Conservation (phyloP, 1,139 yeast species). For the Lodderomyces margitis region DNA sequence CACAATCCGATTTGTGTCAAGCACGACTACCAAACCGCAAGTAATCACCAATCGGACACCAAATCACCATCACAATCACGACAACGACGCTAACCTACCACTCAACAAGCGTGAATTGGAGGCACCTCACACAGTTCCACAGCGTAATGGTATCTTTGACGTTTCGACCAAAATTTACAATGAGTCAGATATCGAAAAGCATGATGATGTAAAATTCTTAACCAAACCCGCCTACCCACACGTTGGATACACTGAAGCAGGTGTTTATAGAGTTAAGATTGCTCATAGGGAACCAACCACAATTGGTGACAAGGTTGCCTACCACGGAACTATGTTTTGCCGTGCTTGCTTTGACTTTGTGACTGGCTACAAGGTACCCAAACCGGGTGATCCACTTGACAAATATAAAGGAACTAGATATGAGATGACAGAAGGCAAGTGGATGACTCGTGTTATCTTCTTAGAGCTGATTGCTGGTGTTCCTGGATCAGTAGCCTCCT, state of each 20-base stretch:
- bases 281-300: constrained; percentile 55
- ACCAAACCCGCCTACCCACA: constrained; percentile 57
- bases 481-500: constrained; percentile 77
- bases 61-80: not conserved
- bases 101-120: not conserved
- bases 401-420: constrained; percentile 47
- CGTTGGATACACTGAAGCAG: constrained; percentile 45
- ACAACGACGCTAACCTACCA: not conserved
- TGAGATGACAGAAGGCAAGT: constrained; percentile 60
- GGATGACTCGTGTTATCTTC: constrained; percentile 69
- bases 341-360: constrained; percentile 56
- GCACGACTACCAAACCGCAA: constrained; percentile 1
- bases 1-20: constrained; percentile 4
- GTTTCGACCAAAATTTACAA: constrained; percentile 30
- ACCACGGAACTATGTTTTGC: constrained; percentile 40
- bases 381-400: constrained; percentile 20
- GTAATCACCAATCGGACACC: not conserved
- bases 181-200: constrained; percentile 25
- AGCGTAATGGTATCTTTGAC: constrained; percentile 16
- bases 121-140: not conserved
- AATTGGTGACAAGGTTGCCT: constrained; percentile 54
- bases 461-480: constrained; percentile 77
- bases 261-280: constrained; percentile 46
- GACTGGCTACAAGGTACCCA: constrained; percentile 65
- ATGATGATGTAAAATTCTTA: constrained; percentile 28